Percentiles rank a stretch among this genome's conserved stretches.
Evolutionary conservation across 352 stramenopile species (phyloP).

Genomic region (Globisporangium rhizosaccharum): DNA sequence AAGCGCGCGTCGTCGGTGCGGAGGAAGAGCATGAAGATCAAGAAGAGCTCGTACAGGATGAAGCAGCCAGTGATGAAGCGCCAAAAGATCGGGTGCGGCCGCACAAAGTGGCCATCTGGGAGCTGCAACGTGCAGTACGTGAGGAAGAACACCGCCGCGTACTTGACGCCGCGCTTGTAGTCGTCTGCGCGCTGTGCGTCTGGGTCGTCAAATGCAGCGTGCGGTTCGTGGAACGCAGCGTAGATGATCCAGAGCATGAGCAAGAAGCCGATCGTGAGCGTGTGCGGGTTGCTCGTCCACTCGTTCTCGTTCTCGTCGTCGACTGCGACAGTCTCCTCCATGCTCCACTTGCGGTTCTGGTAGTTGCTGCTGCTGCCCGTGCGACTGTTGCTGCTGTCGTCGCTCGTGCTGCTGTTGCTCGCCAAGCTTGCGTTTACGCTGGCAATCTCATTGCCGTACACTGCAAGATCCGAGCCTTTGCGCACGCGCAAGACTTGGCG

Average conservation of each 20-base stretch:
- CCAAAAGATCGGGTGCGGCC: constrained; percentile 90
- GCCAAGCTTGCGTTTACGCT: constrained; percentile 37
- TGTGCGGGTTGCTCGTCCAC: constrained; percentile 84
- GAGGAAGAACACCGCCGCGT: constrained; percentile 79
- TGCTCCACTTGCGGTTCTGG: constrained; percentile 80
- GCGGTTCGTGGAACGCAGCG: constrained; percentile 64
- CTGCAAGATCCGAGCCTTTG: constrained; percentile 52
- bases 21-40: constrained; percentile 85
- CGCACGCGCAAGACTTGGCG: constrained; percentile 54
- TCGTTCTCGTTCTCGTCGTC: constrained; percentile 70
- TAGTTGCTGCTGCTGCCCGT: constrained; percentile 41
- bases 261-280: constrained; percentile 69
- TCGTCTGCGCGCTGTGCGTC: constrained; percentile 35
- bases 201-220: constrained; percentile 29
- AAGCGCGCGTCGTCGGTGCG: constrained; percentile 68
- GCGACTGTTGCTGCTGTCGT: constrained; percentile 13
- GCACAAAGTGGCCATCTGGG: constrained; percentile 81
- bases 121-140: constrained; percentile 85
- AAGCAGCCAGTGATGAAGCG: constrained; percentile 86
- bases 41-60: constrained; percentile 90
- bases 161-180: constrained; percentile 72
- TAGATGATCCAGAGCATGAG: constrained; percentile 86
- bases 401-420: constrained; percentile 29
- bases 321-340: constrained; percentile 71
- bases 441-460: constrained; percentile 45